Conservation (phyloP, 1,139 yeast genomes). For the Geotrichum restrictum region DNA sequence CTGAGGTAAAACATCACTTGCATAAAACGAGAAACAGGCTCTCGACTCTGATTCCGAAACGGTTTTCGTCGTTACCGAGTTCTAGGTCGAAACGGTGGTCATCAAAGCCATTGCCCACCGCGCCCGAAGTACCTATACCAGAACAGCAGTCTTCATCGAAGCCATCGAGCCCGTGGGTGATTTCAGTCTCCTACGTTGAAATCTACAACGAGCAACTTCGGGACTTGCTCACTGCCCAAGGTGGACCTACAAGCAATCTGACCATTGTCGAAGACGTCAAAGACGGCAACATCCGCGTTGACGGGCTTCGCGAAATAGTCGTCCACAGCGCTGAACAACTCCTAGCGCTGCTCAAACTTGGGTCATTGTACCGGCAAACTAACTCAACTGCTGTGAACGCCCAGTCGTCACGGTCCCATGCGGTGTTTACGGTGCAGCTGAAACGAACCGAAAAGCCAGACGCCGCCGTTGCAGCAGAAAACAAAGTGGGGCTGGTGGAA, state of each 20-base stretch:
- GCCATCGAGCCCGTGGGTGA: conserved; percentile 31
- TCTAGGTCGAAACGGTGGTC: neutral
- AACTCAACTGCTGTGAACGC: conserved; percentile 33
- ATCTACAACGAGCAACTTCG: conserved; percentile 83
- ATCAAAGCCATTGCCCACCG: neutral
- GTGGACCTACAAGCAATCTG: conserved; percentile 45
- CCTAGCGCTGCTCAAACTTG: conserved; percentile 55
- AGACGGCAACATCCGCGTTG: conserved; percentile 62
- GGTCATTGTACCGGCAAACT: conserved; percentile 76
- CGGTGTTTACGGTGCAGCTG: conserved; percentile 68
- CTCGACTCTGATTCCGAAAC: neutral
- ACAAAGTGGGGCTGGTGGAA: conserved; percentile 27
- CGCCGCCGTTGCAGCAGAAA: conserved; percentile 28
- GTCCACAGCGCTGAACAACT: conserved; percentile 60
- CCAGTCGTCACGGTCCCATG: conserved; percentile 71
- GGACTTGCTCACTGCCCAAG: conserved; percentile 51
- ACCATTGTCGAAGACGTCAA: conserved; percentile 69
- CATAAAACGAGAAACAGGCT: neutral
- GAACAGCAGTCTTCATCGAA: neutral
- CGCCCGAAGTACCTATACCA: too few species aligned
- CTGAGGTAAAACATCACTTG: neutral
- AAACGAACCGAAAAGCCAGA: conserved; percentile 35
- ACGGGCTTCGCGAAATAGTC: conserved; percentile 62
- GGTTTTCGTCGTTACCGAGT: neutral
- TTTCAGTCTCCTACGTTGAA: conserved; percentile 72